phyloP scores from a whole-genome alignment of 2,329 filamentous ascomycete genomes.

The Leptographium wingfieldii region DNA sequence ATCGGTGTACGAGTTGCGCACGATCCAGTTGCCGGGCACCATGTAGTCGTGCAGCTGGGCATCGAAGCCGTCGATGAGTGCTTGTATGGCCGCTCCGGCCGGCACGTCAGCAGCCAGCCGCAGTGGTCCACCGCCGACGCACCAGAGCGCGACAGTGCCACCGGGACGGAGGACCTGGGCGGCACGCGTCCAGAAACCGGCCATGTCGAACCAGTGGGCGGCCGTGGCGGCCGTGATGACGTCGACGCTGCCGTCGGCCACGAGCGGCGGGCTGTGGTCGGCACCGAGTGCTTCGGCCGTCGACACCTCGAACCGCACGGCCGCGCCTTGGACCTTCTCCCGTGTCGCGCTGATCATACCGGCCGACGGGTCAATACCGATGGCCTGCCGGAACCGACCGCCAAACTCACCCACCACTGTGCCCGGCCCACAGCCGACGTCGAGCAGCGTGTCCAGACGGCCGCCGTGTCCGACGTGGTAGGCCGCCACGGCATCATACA shows the following conservation, averaged over 20 bases:
- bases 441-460: constrained; percentile 28
- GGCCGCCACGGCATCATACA: constrained; percentile 34
- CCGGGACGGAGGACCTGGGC: constrained; percentile 34
- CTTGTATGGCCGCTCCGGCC: constrained; percentile 28
- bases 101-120: constrained; percentile 21
- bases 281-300: constrained; percentile 28
- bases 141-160: constrained; percentile 43
- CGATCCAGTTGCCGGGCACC: constrained; percentile 28
- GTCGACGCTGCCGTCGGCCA: constrained; percentile 28
- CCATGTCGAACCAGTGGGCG: constrained; percentile 47
- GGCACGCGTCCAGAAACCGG: constrained; percentile 33
- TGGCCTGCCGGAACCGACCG: constrained; percentile 28
- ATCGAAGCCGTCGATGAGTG: constrained; percentile 25
- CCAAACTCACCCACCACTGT: constrained; percentile 32
- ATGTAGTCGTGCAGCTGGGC: constrained; percentile 25
- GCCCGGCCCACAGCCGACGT: constrained; percentile 47
- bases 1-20: constrained; percentile 25
- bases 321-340: constrained; percentile 15
- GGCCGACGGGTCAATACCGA: constrained; percentile 38
- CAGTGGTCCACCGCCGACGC: constrained; percentile 17
- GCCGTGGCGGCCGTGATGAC: constrained; percentile 36
- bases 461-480: constrained; percentile 35
- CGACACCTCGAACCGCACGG: constrained; percentile 28
- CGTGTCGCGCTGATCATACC: constrained; percentile 40
- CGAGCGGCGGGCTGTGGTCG: constrained; percentile 9